Base-by-base conservation (phyloP, 192 early-diverging fungal species). In the Kickxella alabastrina region DNA sequence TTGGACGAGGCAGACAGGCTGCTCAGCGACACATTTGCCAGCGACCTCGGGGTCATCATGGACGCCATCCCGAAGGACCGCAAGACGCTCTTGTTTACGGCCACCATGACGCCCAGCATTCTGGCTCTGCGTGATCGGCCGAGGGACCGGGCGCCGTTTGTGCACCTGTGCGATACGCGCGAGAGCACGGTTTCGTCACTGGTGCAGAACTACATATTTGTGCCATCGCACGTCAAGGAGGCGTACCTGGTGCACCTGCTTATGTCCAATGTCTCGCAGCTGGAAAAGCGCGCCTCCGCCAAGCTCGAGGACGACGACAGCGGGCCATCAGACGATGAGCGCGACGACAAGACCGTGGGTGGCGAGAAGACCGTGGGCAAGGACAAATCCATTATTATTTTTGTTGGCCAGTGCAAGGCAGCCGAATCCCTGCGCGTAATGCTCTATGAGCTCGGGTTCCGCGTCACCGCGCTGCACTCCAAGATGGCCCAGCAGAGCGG, bases 1-100 rank as follows among this genome's bases (percentile, higher is more conserved):
- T 68, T 99, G 43, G 95, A 98, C 75, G 95, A 98, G 71, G 95
- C 92, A 0, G 97, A 99, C 78, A 78, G 94, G 25, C 60, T 99
- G 39, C 63, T 98, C 23, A 85, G 87, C 12, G 81, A 84, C 6
- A 89, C 88, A 3, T 98, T 98, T 80, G 81, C 85, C 7, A 62
- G 83, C 10, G 90, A 97, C 42, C 77, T 98, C 34, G 84, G 68
- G 8, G 68, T 79, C 0, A 93, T 99, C 51, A 77, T 99, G 43
- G 75, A 80, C 19, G 59, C 64, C 3, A 49, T 98, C 10, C 94
- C 97, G 3, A 72, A 81, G 40, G 82, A 87, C 42, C 82, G 97
- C 0, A 94, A 98, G 56, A 97, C 95, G 0, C 68, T 99, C 18
- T 57, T 99, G 47, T 99, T 97, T 64, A 92, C 93, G 9, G 97